Percentiles rank a stretch among this genome's conserved stretches.
These are phyloP conservation scores for Exophiala sp. DNA, from an alignment of 2,329 filamentous ascomycete genomes.

Conservation along the genomic window DNA sequence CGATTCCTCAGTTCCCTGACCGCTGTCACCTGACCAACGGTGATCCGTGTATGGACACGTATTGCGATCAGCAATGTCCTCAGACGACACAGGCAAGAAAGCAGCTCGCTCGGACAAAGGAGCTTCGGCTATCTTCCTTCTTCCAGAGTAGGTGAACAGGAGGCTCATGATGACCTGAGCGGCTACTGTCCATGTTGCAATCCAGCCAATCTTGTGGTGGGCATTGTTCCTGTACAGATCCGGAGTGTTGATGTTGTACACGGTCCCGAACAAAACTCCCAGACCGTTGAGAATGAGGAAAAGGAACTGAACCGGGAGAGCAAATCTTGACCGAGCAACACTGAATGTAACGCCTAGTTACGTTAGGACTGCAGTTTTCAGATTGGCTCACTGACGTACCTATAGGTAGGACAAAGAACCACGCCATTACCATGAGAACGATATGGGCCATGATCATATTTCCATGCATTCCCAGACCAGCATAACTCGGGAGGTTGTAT, in stretches of 20 bases:
- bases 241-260: slow-evolving; percentile 76
- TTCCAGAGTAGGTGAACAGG: slow-evolving; percentile 55
- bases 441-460: slow-evolving; percentile 62
- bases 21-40: slow-evolving; percentile 64
- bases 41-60: slow-evolving; percentile 42
- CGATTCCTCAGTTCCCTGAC: slow-evolving; percentile 65
- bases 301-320: slow-evolving; percentile 60
- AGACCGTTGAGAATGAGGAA: slow-evolving; percentile 60
- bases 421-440: slow-evolving; percentile 61
- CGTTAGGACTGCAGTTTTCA: slow-evolving; percentile 14
- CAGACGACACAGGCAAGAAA: slow-evolving; percentile 59
- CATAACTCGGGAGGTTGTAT: slow-evolving; percentile 38
- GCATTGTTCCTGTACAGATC: slow-evolving; percentile 81
- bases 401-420: slow-evolving; percentile 66
- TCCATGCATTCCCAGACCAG: slow-evolving; percentile 34
- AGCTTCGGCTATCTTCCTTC: slow-evolving; percentile 34
- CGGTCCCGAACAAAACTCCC: slow-evolving; percentile 58
- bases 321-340: slow-evolving; percentile 68
- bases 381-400: slow-evolving; percentile 49
- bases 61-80: slow-evolving; percentile 48
- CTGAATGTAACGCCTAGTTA: slow-evolving; percentile 74
- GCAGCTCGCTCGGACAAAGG: slow-evolving; percentile 45
- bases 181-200: slow-evolving; percentile 64
- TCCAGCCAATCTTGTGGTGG: slow-evolving; percentile 86
- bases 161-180: slow-evolving; percentile 66